Percentiles rank a stretch among this genome's conserved stretches.
Conservation (phyloP, 257 asterid genomes). For the Nicotiana benthamiana region DNA sequence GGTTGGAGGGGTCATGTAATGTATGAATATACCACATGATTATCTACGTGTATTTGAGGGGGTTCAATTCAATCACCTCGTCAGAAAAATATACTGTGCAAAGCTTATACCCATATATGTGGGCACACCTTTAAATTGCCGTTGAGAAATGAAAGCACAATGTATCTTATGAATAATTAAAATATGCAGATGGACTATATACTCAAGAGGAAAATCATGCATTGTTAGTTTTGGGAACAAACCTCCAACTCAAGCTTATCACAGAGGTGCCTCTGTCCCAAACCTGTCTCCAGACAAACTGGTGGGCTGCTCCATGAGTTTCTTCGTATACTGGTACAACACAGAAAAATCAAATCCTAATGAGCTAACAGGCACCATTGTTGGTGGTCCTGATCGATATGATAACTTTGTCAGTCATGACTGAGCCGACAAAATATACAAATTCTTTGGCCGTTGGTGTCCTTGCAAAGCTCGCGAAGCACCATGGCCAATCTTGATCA, state of each 20-base stretch:
- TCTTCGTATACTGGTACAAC: conserved; percentile 45
- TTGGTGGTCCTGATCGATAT: conserved; percentile 63
- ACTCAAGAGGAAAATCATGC: conserved; percentile 53
- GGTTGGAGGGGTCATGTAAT: too few species aligned
- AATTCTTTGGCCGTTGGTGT: conserved; percentile 66
- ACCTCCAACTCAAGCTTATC: conserved; percentile 75
- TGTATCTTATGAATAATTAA: background rate
- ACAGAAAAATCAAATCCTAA: conserved; percentile 34
- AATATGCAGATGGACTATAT: conserved; percentile 56
- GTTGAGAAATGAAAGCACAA: background rate
- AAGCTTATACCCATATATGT: too few species aligned
- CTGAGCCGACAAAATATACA: conserved; percentile 62
- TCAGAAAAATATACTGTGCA: too few species aligned
- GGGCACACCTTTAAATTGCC: too few species aligned
- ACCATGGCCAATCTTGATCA: conserved; percentile 30
- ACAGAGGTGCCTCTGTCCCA: conserved; percentile 79
- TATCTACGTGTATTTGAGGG: too few species aligned
- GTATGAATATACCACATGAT: too few species aligned
- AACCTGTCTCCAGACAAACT: conserved; percentile 5
- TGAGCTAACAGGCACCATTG: conserved; percentile 74
- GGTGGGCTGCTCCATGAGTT: conserved; percentile 48
- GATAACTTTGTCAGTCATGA: conserved; percentile 52
- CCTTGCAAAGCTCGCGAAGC: conserved; percentile 63
- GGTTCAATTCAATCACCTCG: too few species aligned
- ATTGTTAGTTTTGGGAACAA: conserved; percentile 82